Evolutionary conservation across 1,284 basidiomycete genomes (phyloP).

Genomic region (Peniophora sp.): DNA sequence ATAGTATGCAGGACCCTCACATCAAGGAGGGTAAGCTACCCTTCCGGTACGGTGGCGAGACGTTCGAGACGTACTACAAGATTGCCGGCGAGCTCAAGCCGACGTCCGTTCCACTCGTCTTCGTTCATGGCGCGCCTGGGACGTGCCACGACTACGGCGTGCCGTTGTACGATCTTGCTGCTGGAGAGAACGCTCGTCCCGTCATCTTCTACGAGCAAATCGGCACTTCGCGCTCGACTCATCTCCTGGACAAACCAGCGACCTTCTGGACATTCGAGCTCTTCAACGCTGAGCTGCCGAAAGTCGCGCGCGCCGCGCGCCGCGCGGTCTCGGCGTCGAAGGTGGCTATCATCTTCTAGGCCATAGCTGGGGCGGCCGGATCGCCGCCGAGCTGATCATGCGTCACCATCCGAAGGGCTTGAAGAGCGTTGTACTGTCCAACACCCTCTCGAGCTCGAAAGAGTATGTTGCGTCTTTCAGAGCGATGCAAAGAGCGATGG

Average conservation of each 20-base stretch:
- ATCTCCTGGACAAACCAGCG: constrained; percentile 18
- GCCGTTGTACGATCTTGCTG: no score
- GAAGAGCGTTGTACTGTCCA: constrained; percentile 17
- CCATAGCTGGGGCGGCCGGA: constrained; percentile 27
- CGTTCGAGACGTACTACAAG: constrained; percentile 14
- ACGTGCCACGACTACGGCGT: constrained; percentile 3
- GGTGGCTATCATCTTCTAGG: constrained; percentile 21
- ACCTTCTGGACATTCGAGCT: constrained; percentile 24
- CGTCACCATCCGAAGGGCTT: constrained; percentile 19
- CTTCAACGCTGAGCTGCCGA: constrained; percentile 24
- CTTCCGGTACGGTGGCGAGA: not conserved
- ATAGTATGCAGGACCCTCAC: no score
- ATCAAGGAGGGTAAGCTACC: not conserved
- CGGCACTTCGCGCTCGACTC: constrained; percentile 22
- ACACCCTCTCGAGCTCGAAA: constrained; percentile 16
- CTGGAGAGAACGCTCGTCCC: constrained; percentile 15
- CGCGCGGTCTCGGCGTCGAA: constrained; percentile 13
- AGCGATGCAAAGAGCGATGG: not conserved
- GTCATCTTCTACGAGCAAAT: constrained; percentile 29
- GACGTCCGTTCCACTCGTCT: constrained; percentile 20
- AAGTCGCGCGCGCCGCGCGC: constrained; percentile 17
- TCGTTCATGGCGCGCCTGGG: constrained; percentile 29
- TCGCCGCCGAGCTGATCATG: constrained; percentile 16
- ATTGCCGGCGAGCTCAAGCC: constrained; percentile 22
- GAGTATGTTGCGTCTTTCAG: constrained; percentile 9